Base-by-base conservation (phyloP, 345 rosid species). In the Sisymbrium irio region DNA sequence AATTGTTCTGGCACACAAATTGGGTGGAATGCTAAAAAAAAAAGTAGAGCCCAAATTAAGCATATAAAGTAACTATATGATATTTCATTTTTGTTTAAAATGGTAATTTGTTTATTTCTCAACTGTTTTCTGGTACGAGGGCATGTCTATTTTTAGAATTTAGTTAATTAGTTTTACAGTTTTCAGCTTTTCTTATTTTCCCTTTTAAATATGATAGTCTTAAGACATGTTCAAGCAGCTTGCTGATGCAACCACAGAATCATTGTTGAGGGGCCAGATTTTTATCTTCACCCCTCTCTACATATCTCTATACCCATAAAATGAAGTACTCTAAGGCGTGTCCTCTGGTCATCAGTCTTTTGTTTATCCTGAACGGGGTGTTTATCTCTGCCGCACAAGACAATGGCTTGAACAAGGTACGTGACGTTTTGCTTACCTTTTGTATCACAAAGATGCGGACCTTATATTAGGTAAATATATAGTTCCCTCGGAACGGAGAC, bases 371-470 rank as follows among this genome's bases (percentile, higher is more conserved):
- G 4, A 76, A 62, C 19, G 70, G 64, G 8, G 35, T 53, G 9
- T 53, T 44, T 11, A 69, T 36, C 57, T 42, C 35, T 37, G 56
- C 51, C 6, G n/a, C 4, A 54, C 28, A 70, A 44, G 18, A 17
- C 58, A 28, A 61, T 56, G 66, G 9, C 19, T 36, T 56, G 37
- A 46, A n/a, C 44, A 76, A 76, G 71, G 79, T 76, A 62, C 2
- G 6, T 54, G 14, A 51, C 57, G 33, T 22, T 50, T 18, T 20
- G 9, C 9, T 20, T 36, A 1, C 12, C 3, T 9, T 50, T 50
- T 50, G 1, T 18, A 9, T 47, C 53, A 47, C 13, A 13, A 47
- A 11, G 25, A 18, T 47, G 27, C 5, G 10, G 27, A 3, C 25
- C 25, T 22, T n/a, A n/a, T n/a, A n/a, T n/a, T 9, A 15, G 20